Conservation (phyloP, 805 yeast genomes). For the Brettanomyces sp. region DNA sequence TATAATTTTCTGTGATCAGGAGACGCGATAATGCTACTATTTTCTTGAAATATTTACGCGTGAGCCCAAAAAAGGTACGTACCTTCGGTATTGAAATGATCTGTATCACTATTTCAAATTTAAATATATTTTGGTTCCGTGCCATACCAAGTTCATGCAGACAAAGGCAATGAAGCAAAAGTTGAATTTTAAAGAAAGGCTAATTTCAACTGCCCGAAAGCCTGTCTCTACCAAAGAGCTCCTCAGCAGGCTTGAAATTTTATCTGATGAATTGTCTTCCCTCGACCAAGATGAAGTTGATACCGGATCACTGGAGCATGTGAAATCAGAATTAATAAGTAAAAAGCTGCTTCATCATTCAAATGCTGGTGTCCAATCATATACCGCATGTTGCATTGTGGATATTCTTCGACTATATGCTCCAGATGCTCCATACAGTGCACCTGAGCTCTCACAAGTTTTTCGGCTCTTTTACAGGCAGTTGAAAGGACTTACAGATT, state of each 20-base stretch:
- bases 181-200: constrained; percentile 10
- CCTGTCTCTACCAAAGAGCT: constrained; percentile 58
- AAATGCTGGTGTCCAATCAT: constrained; percentile 62
- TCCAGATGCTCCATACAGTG: constrained; percentile 83
- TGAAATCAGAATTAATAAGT: constrained; percentile 45
- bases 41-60: too few species aligned
- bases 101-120: too few species aligned
- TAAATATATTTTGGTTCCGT: too few species aligned
- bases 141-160: too few species aligned
- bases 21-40: too few species aligned
- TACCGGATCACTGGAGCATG: constrained; percentile 30
- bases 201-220: constrained; percentile 47
- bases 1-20: too few species aligned
- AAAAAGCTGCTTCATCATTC: constrained; percentile 50
- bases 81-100: too few species aligned
- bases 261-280: constrained; percentile 55
- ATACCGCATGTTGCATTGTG: constrained; percentile 61
- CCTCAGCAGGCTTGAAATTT: constrained; percentile 41
- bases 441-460: constrained; percentile 48
- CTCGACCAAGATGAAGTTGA: constrained; percentile 55
- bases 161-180: neutral
- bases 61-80: too few species aligned
- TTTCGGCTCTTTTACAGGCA: constrained; percentile 61
- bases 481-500: constrained; percentile 39
- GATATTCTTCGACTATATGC: constrained; percentile 74